Evolutionary conservation across 2,329 filamentous ascomycete species (phyloP).

Genomic region (Pseudopyricularia javanii): DNA sequence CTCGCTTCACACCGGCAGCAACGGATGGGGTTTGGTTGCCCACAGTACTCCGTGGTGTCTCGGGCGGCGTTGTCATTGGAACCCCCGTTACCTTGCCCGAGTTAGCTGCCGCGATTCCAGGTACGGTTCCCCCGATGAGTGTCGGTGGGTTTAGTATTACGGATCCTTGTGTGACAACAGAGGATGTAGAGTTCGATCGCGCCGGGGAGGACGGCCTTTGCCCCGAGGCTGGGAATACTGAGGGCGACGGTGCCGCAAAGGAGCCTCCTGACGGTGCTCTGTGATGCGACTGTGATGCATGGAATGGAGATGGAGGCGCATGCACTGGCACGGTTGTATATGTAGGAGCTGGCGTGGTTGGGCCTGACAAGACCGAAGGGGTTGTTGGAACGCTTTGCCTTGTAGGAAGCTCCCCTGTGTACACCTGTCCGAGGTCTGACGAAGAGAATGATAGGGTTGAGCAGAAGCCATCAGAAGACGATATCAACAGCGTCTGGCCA

Average conservation of each 20-base stretch:
- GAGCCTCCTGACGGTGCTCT: slow-evolving; percentile 46
- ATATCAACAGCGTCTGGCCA: slow-evolving; percentile 23
- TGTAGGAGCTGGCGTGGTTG: slow-evolving; percentile 59
- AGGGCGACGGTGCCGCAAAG: slow-evolving; percentile 44
- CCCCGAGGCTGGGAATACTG: slow-evolving; percentile 27
- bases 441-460: slow-evolving; percentile 75
- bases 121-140: slow-evolving; percentile 65
- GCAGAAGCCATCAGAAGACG: slow-evolving; percentile 94
- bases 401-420: slow-evolving; percentile 52
- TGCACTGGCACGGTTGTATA: slow-evolving; percentile 51
- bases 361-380: slow-evolving; percentile 35
- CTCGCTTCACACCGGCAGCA: slow-evolving; percentile 39
- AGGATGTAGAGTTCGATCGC: slow-evolving; percentile 76
- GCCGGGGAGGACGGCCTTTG: slow-evolving; percentile 66
- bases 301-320: slow-evolving; percentile 48
- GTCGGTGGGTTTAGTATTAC: slow-evolving; percentile 64
- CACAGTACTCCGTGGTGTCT: slow-evolving; percentile 61
- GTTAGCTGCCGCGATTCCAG: slow-evolving; percentile 62
- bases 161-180: slow-evolving; percentile 55
- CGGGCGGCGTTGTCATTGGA: slow-evolving; percentile 78
- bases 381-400: slow-evolving; percentile 28
- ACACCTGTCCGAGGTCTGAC: slow-evolving; percentile 74
- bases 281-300: slow-evolving; percentile 27
- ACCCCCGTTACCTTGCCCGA: slow-evolving; percentile 51
- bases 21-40: slow-evolving; percentile 27